phyloP scores from a whole-genome alignment of 23 red algal genomes.

The Chondrus crispus region DNA sequence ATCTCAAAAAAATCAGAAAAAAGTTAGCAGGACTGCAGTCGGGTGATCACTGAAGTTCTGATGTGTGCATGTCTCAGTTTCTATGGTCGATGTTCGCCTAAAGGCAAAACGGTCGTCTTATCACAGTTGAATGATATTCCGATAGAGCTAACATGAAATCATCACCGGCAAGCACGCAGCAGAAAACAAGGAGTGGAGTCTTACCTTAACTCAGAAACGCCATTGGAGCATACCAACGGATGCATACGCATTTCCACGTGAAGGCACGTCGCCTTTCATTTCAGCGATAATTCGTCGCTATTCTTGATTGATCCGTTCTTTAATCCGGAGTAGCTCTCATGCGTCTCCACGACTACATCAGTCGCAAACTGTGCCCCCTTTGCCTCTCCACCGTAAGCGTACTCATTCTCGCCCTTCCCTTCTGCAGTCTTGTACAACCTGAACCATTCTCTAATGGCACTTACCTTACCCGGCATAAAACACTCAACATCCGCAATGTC shows the following conservation, averaged over 20 bases:
- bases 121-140: conserved; percentile 24
- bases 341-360: conserved; percentile 74
- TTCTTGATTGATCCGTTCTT: conserved; percentile 73
- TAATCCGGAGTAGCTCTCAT: conserved; percentile 76
- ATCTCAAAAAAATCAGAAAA: no score
- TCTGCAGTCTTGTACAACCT: conserved; percentile 98
- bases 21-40: no score
- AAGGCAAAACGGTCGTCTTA: conserved; percentile 13
- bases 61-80: conserved; percentile 8
- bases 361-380: conserved; percentile 63
- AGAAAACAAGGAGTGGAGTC: not conserved
- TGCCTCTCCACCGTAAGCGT: conserved; percentile 84
- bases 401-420: conserved; percentile 97
- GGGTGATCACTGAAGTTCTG: no score
- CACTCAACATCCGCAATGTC: conserved; percentile 79
- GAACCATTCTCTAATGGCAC: conserved; percentile 94
- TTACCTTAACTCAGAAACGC: not conserved
- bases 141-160: conserved; percentile 35
- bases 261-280: not conserved
- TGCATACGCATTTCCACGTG: not conserved
- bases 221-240: not conserved
- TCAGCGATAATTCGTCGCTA: conserved; percentile 58
- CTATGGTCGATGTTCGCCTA: not conserved
- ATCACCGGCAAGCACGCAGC: not conserved
- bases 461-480: conserved; percentile 72